phyloP scores from a whole-genome alignment of 2,329 filamentous ascomycete species.

The Aspergillus latus region DNA sequence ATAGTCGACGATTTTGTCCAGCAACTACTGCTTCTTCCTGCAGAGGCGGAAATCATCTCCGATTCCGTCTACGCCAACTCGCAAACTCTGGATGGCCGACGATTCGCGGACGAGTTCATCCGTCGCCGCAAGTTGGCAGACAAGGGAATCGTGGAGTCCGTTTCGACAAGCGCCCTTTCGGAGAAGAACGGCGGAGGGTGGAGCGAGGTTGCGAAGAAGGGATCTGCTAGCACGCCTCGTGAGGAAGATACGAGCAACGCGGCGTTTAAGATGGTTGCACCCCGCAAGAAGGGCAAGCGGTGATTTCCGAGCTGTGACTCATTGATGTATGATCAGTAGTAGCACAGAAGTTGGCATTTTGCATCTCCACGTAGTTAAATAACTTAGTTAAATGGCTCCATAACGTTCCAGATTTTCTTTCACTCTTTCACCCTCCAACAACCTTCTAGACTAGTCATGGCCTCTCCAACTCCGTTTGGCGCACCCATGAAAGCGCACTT shows the following conservation, averaged over 20 bases:
- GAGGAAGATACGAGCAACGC: constrained; percentile 50
- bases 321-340: not conserved
- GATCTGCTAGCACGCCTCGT: constrained; percentile 52
- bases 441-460: not conserved
- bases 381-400: not conserved
- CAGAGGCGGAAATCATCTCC: constrained; percentile 77
- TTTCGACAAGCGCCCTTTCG: constrained; percentile 54
- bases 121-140: constrained; percentile 91
- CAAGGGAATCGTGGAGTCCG: constrained; percentile 76
- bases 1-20: constrained; percentile 78
- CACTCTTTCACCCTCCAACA: not conserved
- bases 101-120: constrained; percentile 93
- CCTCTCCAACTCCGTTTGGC: constrained; percentile 47
- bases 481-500: constrained; percentile 63
- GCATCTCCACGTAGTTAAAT: constrained; percentile 7
- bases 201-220: constrained; percentile 98
- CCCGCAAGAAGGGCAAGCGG: constrained; percentile 85
- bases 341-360: constrained; percentile 5
- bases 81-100: constrained; percentile 84
- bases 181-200: constrained; percentile 68
- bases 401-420: not conserved
- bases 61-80: constrained; percentile 87
- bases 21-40: constrained; percentile 71
- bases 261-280: constrained; percentile 84
- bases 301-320: constrained; percentile 41